Evolutionary conservation across 2,329 filamentous ascomycete genomes (phyloP), one percentile per base, ranked within the genome.

Genomic region (Rhexocercosporidium sp.): DNA sequence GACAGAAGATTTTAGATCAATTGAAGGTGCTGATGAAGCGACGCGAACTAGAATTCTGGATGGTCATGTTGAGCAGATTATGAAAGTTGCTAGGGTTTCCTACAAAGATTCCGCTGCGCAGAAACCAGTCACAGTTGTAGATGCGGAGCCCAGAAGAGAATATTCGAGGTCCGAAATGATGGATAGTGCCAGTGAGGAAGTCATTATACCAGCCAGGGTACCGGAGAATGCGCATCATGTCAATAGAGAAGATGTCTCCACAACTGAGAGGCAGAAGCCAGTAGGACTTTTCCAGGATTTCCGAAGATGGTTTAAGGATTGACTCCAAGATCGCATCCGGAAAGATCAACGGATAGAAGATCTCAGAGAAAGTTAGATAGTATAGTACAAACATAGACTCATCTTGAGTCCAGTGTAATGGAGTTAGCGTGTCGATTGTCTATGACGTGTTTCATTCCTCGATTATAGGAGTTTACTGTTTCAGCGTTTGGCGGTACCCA

Each of bases 31-130:
- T 6, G 31, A 62, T 20, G 20, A 62, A 22, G 20, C 25, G 1
- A 8, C 37, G 3, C 27, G 14, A n/a, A 8, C 49, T 5, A 59
- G 8, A 7, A 62, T 68, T 7, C 20, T 68, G 12, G 62, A 68
- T 1, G 51, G 22, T 14, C 66, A 68, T 44, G 1, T 65, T 3
- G 41, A 65, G 11, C 53, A 27, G 31, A 61, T 65, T 14, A 34
- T 62, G 3, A n/a, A 59, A 27, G 39, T n/a, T n/a, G 47, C 47
- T 1, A 51, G 20, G 29, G 25, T 31, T 5, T 1, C 29, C 1
- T 29, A 29, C 25, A 51, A 51, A 31, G 29, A 56, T 22, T 20
- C 20, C 3, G 27, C 12, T 9, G 53, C 22, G 11, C 11, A 9
- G 29, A 56, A 29, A 39, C 9, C 16, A 1, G 53, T 56, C 4